phyloP scores from a whole-genome alignment of 495 filamentous ascomycete species.

The Filosporella fistucella region DNA sequence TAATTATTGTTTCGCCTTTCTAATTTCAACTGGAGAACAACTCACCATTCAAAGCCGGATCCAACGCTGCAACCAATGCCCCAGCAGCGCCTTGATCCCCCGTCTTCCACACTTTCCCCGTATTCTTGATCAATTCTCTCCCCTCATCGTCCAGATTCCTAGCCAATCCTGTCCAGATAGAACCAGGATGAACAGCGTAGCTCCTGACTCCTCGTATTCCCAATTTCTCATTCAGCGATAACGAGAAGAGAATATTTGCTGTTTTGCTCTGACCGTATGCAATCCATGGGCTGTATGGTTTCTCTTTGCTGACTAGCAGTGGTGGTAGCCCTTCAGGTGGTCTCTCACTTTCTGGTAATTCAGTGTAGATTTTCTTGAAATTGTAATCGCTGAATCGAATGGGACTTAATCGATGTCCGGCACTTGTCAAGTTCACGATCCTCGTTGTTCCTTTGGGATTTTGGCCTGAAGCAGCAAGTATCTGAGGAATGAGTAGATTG shows the following conservation, averaged over 20 bases:
- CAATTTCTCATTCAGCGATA: slow-evolving; percentile 38
- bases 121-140: slow-evolving; percentile 23
- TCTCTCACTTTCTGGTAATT: slow-evolving; percentile 35
- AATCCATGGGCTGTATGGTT: slow-evolving; percentile 45
- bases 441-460: background rate
- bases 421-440: slow-evolving; percentile 31
- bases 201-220: slow-evolving; percentile 1
- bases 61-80: slow-evolving; percentile 52
- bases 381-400: slow-evolving; percentile 55
- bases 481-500: slow-evolving; percentile 43
- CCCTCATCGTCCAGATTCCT: slow-evolving; percentile 6
- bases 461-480: background rate
- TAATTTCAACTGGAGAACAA: background rate
- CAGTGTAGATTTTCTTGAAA: slow-evolving; percentile 28
- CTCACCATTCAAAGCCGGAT: slow-evolving; percentile 34
- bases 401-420: slow-evolving; percentile 46
- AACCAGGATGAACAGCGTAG: slow-evolving; percentile 11
- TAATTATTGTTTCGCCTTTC: background rate
- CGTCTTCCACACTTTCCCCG: slow-evolving; percentile 40
- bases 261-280: slow-evolving; percentile 57
- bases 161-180: slow-evolving; percentile 12
- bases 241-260: slow-evolving; percentile 55
- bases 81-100: slow-evolving; percentile 50
- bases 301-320: slow-evolving; percentile 38
- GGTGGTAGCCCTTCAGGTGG: slow-evolving; percentile 22